Evolutionary conservation across 2,329 filamentous ascomycete genomes (phyloP).

Genomic region (Venturia asperata): DNA sequence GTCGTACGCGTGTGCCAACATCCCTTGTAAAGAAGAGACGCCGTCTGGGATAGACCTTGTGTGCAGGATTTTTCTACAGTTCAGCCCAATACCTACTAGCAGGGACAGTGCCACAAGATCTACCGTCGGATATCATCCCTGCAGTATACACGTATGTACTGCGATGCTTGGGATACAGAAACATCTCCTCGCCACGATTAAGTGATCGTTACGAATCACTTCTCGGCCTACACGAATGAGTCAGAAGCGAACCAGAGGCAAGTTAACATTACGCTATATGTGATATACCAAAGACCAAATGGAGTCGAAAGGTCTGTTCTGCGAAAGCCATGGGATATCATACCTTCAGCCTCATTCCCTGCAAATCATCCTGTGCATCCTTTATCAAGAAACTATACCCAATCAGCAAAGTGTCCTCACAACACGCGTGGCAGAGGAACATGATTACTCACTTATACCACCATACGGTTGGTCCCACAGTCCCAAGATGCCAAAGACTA

Average conservation of each 20-base stretch:
- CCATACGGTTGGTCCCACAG: conserved; percentile 76
- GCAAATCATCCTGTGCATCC: conserved; percentile 76
- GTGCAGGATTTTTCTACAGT: no score
- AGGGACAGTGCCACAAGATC: no score
- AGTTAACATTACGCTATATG: conserved; percentile 4
- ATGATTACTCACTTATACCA: conserved; percentile 82
- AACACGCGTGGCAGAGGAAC: conserved; percentile 21
- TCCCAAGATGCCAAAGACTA: conserved; percentile 91
- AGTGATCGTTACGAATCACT: conserved; percentile 1
- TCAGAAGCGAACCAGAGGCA: not conserved
- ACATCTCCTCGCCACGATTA: not conserved
- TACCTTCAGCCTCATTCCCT: conserved; percentile 64
- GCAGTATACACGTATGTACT: not conserved
- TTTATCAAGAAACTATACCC: conserved; percentile 68
- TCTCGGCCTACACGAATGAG: conserved; percentile 8
- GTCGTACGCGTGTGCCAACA: no score
- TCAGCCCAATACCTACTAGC: no score
- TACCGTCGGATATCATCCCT: not conserved
- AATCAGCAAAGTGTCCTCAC: conserved; percentile 20
- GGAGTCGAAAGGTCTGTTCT: not conserved
- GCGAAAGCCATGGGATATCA: conserved; percentile 27
- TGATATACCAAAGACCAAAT: not conserved
- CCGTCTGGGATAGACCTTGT: no score
- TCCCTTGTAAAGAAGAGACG: no score
- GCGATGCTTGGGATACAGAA: not conserved